These are phyloP conservation scores for Coniella lustricola DNA, from an alignment of 2,329 filamentous ascomycete species.

Conservation along the genomic window DNA sequence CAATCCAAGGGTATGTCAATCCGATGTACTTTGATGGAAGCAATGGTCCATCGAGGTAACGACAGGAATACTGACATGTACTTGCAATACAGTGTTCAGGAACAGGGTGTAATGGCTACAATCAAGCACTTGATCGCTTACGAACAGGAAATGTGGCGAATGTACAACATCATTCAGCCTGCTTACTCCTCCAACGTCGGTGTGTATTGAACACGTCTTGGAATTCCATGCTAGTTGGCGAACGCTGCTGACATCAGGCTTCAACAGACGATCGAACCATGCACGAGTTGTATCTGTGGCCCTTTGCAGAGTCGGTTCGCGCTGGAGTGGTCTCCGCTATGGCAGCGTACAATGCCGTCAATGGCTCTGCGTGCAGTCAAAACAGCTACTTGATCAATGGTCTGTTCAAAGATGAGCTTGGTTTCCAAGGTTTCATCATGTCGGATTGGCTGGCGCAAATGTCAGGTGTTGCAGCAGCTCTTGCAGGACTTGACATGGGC, in stretches of 20 bases:
- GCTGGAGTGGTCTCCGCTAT: constrained; percentile 59
- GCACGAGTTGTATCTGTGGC: constrained; percentile 73
- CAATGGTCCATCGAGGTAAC: not conserved
- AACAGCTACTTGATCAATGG: constrained; percentile 72
- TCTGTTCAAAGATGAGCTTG: constrained; percentile 70
- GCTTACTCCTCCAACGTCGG: constrained; percentile 51
- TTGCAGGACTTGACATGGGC: constrained; percentile 64
- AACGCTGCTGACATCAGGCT: not conserved
- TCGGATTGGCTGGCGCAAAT: constrained; percentile 77
- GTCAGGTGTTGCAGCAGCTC: constrained; percentile 63
- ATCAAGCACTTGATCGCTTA: constrained; percentile 71
- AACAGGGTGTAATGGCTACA: constrained; percentile 74
- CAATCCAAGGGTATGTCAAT: constrained; percentile 52
- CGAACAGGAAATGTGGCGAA: constrained; percentile 62
- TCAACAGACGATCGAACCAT: constrained; percentile 59
- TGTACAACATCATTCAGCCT: constrained; percentile 44
- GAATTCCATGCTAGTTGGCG: not conserved
- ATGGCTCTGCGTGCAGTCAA: constrained; percentile 74
- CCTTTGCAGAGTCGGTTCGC: constrained; percentile 64
- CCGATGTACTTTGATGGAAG: too few species aligned
- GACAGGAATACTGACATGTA: not conserved
- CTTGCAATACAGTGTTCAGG: constrained; percentile 50
- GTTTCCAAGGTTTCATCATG: constrained; percentile 76
- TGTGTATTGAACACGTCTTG: constrained; percentile 45
- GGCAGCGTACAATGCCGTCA: constrained; percentile 65